phyloP scores from a whole-genome alignment of 345 rosid genomes.

The Salix caprea region DNA sequence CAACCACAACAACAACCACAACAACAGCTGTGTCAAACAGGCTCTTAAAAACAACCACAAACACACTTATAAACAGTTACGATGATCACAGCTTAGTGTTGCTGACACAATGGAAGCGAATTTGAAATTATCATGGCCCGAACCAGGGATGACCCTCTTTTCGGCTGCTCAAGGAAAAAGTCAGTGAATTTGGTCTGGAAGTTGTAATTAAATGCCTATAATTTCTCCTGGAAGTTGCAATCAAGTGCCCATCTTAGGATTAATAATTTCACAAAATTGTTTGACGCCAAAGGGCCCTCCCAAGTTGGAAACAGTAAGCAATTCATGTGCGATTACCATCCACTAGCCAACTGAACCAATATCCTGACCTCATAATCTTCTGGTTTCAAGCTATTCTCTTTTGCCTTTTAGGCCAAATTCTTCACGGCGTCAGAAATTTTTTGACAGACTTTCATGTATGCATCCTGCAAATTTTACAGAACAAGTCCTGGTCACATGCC shows the following conservation, averaged over 20 bases:
- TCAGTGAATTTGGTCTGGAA: not conserved
- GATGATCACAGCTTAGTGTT: constrained; percentile 89
- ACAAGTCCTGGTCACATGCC: not conserved
- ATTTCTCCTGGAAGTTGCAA: not conserved
- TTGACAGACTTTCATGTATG: constrained; percentile 86
- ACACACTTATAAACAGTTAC: no score
- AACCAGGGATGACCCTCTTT: constrained; percentile 78
- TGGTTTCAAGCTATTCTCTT: constrained; percentile 82
- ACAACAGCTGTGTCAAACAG: no score
- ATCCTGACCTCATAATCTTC: constrained; percentile 83
- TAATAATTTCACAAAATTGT: constrained; percentile 89
- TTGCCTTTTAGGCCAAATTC: constrained; percentile 82
- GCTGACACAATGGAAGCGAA: constrained; percentile 80
- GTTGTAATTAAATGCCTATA: not conserved
- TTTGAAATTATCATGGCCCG: constrained; percentile 56
- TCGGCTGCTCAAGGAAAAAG: constrained; percentile 40
- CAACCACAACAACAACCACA: no score
- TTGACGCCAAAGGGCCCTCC: constrained; percentile 94
- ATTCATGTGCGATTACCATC: not conserved
- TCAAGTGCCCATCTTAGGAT: constrained; percentile 44
- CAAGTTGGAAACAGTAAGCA: constrained; percentile 76
- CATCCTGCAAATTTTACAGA: constrained; percentile 51
- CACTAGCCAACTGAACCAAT: not conserved
- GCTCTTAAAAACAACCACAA: no score
- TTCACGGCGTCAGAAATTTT: constrained; percentile 76